Conservation (phyloP, 495 filamentous ascomycete species). For the Penicillium arizonense region DNA sequence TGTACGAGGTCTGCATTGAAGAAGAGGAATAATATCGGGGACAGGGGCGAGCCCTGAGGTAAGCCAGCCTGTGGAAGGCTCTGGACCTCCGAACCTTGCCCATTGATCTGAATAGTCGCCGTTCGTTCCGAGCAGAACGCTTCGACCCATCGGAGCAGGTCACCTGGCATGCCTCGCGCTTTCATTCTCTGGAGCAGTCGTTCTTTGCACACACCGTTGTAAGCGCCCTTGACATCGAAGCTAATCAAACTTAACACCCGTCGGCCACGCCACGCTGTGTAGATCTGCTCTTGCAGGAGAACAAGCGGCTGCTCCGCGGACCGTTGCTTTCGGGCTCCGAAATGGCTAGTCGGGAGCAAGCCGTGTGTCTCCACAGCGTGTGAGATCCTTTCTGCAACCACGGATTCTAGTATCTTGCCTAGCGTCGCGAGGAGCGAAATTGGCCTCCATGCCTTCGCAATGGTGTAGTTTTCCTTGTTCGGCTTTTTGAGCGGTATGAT, state of each 20-base stretch:
- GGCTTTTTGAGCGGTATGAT: conserved; percentile 17
- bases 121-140: conserved; percentile 21
- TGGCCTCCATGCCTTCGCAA: conserved; percentile 23
- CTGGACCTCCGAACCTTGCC: conserved; percentile 12
- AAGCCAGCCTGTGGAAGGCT: conserved; percentile 11
- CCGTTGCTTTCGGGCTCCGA: neutral
- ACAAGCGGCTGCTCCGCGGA: conserved; percentile 22
- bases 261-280: conserved; percentile 20
- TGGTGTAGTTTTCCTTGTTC: conserved; percentile 22
- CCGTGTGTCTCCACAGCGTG: conserved; percentile 20
- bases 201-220: conserved; percentile 36
- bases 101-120: neutral
- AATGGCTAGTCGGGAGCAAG: conserved; percentile 5
- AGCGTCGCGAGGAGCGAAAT: conserved; percentile 30
- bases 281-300: conserved; percentile 26
- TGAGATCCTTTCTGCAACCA: conserved; percentile 28
- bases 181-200: conserved; percentile 30
- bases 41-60: conserved; percentile 31
- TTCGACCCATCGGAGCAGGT: conserved; percentile 21
- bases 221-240: conserved; percentile 43
- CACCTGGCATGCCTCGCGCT: conserved; percentile 21
- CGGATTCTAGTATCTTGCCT: conserved; percentile 26
- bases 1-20: conserved; percentile 28
- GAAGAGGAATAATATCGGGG: conserved; percentile 31
- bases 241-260: conserved; percentile 15